Conservation (phyloP, 768 basidiomycete species). For the Amanita pallidorosea region DNA sequence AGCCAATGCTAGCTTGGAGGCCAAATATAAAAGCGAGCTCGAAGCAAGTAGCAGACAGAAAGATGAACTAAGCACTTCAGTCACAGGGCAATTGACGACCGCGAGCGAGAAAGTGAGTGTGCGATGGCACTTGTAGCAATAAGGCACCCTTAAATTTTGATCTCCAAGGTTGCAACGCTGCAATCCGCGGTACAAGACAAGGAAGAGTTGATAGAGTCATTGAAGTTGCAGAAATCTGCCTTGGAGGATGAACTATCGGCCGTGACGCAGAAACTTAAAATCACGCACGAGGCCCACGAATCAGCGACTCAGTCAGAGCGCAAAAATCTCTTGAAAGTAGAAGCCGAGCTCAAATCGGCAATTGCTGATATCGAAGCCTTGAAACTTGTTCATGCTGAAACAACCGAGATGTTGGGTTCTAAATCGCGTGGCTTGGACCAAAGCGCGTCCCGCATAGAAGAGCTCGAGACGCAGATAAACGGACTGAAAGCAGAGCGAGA, state of each 20-base stretch:
- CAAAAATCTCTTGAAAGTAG: constrained; percentile 53
- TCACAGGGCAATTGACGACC: not conserved
- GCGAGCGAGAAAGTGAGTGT: constrained; percentile 32
- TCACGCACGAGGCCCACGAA: constrained; percentile 31
- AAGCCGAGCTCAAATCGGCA: constrained; percentile 47
- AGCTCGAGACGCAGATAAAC: constrained; percentile 35
- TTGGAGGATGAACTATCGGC: constrained; percentile 40
- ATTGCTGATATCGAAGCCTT: constrained; percentile 40
- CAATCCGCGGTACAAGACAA: constrained; percentile 30
- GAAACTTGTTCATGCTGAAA: constrained; percentile 36
- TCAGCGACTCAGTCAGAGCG: constrained; percentile 49
- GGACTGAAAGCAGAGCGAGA: constrained; percentile 56
- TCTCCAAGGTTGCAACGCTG: constrained; percentile 39
- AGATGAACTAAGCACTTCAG: not conserved
- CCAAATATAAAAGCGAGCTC: not conserved
- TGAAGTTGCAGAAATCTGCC: constrained; percentile 38
- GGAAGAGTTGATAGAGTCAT: constrained; percentile 30
- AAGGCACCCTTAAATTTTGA: not conserved
- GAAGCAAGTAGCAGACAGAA: not conserved
- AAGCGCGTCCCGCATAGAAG: constrained; percentile 16
- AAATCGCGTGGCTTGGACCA: constrained; percentile 14
- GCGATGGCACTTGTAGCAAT: not conserved
- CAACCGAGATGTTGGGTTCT: constrained; percentile 33
- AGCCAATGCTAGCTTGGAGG: constrained; percentile 38
- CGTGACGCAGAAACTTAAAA: constrained; percentile 40